Percentiles rank a stretch among this genome's conserved stretches.
phyloP scores from a whole-genome alignment of 1,139 yeast genomes.

The Yamadazyma conglobata region DNA sequence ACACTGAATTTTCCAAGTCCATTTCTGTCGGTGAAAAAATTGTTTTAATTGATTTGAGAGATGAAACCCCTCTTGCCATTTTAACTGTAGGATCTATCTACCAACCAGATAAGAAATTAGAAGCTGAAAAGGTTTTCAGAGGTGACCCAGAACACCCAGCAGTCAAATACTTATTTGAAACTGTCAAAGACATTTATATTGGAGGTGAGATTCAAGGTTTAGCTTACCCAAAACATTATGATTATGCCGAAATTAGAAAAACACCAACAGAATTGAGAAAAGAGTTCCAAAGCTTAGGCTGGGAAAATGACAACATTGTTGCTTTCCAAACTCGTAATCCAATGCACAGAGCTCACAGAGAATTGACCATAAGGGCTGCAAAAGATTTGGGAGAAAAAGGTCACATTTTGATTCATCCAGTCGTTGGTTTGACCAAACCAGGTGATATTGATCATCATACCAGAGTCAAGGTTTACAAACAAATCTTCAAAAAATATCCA shows the following conservation, averaged over 20 bases:
- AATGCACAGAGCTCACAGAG: constrained; percentile 98
- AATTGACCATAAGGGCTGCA: constrained; percentile 93
- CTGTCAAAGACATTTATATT: constrained; percentile 78
- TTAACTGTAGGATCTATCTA: constrained; percentile 76
- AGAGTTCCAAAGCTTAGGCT: constrained; percentile 75
- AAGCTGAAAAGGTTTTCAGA: constrained; percentile 85
- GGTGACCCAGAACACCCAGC: constrained; percentile 99
- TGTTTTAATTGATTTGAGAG: constrained; percentile 79
- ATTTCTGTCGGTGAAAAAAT: constrained; percentile 59
- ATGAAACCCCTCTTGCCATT: constrained; percentile 76
- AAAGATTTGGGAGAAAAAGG: constrained; percentile 42
- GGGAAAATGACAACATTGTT: constrained; percentile 74
- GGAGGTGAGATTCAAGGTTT: constrained; percentile 90
- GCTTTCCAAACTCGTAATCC: constrained; percentile 99
- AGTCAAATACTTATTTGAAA: constrained; percentile 63
- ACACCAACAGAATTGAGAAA: constrained; percentile 88
- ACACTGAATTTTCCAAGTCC: constrained; percentile 47
- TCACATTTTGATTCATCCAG: constrained; percentile 90
- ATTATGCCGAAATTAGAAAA: constrained; percentile 80
- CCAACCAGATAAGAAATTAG: constrained; percentile 72
- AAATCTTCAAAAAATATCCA: constrained; percentile 87
- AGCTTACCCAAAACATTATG: constrained; percentile 83
- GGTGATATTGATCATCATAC: constrained; percentile 98
- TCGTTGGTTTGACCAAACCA: constrained; percentile 94
- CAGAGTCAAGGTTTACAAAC: constrained; percentile 91